Evolutionary conservation across 441 rosid species (phyloP).

Genomic region (Populus tomentosa): DNA sequence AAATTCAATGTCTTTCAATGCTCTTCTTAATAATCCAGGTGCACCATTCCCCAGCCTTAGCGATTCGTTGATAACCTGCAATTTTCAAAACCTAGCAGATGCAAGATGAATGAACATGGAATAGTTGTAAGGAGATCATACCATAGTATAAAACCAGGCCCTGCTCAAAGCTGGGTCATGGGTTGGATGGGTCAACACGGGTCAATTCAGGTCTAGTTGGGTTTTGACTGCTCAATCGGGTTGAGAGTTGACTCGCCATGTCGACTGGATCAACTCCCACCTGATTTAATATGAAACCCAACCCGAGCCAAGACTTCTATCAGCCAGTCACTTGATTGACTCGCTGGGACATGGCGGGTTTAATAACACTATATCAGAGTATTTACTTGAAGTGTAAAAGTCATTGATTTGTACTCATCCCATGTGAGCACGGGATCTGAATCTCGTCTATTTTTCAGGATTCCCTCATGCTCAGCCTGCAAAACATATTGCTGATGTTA

Average conservation of each 20-base stretch:
- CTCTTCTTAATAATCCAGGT: slow-evolving; percentile 22
- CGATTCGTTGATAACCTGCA: slow-evolving; percentile 30
- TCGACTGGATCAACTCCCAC: too few relatives aligned
- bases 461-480: not conserved
- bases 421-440: not conserved
- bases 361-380: slow-evolving; percentile 15
- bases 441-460: not conserved
- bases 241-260: too few relatives aligned
- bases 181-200: too few relatives aligned
- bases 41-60: slow-evolving; percentile 18
- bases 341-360: not conserved
- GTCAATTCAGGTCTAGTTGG: too few relatives aligned
- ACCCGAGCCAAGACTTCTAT: too few relatives aligned
- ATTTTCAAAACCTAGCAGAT: not conserved
- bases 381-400: not conserved
- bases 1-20: slow-evolving; percentile 16
- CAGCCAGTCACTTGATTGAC: too few relatives aligned
- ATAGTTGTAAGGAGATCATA: not conserved
- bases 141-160: too few relatives aligned
- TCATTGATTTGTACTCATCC: not conserved
- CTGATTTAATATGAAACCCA: too few relatives aligned
- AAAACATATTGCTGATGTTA: not conserved
- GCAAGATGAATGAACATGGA: not conserved
- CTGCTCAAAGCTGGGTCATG: too few relatives aligned
- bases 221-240: too few relatives aligned